A percentile compares a stretch with the other conserved stretches of the same genome.
phyloP scores from a whole-genome alignment of 257 asterid species.

The Fraxinus anomala region DNA sequence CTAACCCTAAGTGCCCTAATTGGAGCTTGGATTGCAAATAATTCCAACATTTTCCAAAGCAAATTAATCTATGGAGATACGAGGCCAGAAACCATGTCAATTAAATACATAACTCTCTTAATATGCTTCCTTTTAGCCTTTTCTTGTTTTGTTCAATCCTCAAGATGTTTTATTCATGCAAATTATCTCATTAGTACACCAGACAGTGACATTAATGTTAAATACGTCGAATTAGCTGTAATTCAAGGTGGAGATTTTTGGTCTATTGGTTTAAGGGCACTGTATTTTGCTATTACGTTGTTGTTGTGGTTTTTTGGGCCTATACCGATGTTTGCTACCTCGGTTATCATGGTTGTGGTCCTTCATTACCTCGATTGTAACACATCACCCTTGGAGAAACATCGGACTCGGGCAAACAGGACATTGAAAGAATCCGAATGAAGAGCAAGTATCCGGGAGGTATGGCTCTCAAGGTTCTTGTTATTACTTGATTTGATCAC shows the following conservation, averaged over 20 bases:
- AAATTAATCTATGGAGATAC: constrained; percentile 68
- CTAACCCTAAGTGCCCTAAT: constrained; percentile 58
- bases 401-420: not conserved
- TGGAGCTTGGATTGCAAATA: constrained; percentile 75
- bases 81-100: constrained; percentile 58
- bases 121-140: constrained; percentile 63
- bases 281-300: constrained; percentile 59
- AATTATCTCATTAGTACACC: constrained; percentile 62
- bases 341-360: constrained; percentile 49
- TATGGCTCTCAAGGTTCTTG: not conserved
- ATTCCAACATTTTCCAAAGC: constrained; percentile 53
- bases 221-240: constrained; percentile 54
- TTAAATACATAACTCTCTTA: constrained; percentile 59
- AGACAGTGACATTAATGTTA: constrained; percentile 38
- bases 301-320: constrained; percentile 75
- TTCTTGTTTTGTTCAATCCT: constrained; percentile 71
- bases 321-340: constrained; percentile 65
- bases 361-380: constrained; percentile 59
- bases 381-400: constrained; percentile 40
- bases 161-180: constrained; percentile 67
- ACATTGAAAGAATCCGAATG: not conserved
- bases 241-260: constrained; percentile 72
- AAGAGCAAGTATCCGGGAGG: not conserved
- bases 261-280: constrained; percentile 67
- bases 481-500: not conserved